These are phyloP conservation scores for Chytriomyces sp. DNA, from an alignment of 192 early-diverging fungal species.

Conservation along the genomic window DNA sequence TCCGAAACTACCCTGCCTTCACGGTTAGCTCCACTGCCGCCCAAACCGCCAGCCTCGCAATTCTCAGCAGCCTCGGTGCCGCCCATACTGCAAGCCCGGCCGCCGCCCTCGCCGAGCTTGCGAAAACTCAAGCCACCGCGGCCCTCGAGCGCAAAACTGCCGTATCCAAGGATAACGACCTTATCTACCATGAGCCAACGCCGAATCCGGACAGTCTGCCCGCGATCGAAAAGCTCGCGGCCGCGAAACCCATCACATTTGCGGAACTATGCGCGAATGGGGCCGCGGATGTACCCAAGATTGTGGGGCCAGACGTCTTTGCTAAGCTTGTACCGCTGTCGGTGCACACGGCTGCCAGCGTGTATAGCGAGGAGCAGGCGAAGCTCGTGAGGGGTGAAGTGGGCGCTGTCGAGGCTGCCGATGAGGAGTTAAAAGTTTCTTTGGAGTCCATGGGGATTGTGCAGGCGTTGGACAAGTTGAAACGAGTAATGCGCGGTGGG, in stretches of 20 bases:
- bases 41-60: conserved; percentile 22
- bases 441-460: conserved; percentile 89
- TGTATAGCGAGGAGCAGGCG: conserved; percentile 97
- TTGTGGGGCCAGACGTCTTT: conserved; percentile 92
- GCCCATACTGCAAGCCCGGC: conserved; percentile 42
- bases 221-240: conserved; percentile 81
- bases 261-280: conserved; percentile 67
- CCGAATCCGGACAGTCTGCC: conserved; percentile 78
- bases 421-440: conserved; percentile 80
- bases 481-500: conserved; percentile 50
- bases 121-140: conserved; percentile 63
- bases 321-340: conserved; percentile 82
- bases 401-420: conserved; percentile 76
- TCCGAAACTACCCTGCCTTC: conserved; percentile 59
- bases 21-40: conserved; percentile 51
- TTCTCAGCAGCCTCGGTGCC: conserved; percentile 19
- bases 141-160: conserved; percentile 75
- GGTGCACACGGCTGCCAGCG: conserved; percentile 89
- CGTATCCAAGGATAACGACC: conserved; percentile 97
- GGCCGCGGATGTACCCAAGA: conserved; percentile 75
- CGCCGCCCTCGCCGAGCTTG: conserved; percentile 72
- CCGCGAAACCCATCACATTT: conserved; percentile 78
- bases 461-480: conserved; percentile 74
- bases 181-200: conserved; percentile 89
- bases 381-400: conserved; percentile 83